Conservation (phyloP, 139 green algal species). For the Coelastrella sp. region DNA sequence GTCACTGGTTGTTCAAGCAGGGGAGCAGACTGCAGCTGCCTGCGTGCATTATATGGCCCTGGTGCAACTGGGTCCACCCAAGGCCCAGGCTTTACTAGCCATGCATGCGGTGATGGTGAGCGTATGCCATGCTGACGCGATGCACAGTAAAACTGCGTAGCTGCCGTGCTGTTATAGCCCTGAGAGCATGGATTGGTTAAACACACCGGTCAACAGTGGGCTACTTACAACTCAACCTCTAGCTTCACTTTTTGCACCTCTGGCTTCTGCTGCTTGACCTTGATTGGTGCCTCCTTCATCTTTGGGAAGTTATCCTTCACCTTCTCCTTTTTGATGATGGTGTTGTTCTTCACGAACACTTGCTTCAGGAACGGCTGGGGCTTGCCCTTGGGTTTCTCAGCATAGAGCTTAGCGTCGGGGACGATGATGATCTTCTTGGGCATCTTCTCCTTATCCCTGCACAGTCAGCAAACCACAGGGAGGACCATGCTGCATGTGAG, state of each 20-base stretch:
- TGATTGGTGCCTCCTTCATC: conserved; percentile 25
- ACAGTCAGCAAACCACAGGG: no score
- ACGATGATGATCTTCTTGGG: conserved; percentile 7
- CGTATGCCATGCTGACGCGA: not conserved
- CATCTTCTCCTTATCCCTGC: not conserved
- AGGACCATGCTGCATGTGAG: no score
- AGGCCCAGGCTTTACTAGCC: no score
- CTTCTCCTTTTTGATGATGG: conserved; percentile 1
- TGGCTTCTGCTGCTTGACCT: not conserved
- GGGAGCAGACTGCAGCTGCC: not conserved
- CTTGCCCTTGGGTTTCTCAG: not conserved
- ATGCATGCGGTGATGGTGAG: not conserved
- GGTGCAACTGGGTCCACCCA: no score
- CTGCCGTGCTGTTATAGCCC: not conserved
- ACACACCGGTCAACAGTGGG: no score
- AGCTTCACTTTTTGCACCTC: not conserved
- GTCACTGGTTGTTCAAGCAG: no score
- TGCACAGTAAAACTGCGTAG: not conserved
- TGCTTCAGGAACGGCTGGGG: not conserved
- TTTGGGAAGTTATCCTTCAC: not conserved
- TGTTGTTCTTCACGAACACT: conserved; percentile 8
- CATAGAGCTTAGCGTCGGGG: not conserved
- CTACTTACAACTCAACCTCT: not conserved
- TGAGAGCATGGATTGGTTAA: not conserved
- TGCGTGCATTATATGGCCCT: no score